A percentile compares a stretch with the other conserved stretches of the same genome.
Conservation (phyloP, 768 basidiomycete species). For the Saitozyma sp. region DNA sequence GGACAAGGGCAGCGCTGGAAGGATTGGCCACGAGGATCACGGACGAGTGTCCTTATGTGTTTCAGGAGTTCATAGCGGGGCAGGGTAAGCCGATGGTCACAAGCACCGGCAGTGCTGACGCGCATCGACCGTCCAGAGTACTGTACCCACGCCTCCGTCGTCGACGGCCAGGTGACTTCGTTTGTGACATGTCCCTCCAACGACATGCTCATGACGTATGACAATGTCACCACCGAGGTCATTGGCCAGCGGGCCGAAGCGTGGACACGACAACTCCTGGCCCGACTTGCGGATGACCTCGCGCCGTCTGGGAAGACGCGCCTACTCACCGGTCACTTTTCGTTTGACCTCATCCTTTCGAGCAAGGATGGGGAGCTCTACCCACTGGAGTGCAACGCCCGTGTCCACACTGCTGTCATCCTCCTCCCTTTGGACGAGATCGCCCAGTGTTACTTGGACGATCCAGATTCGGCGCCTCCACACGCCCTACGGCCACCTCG, state of each 20-base stretch:
- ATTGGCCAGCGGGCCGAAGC: constrained; percentile 40
- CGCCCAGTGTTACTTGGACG: constrained; percentile 29
- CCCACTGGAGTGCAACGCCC: constrained; percentile 52
- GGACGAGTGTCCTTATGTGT: constrained; percentile 47
- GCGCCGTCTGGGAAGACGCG: constrained; percentile 26
- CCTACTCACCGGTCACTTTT: constrained; percentile 48
- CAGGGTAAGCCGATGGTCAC: constrained; percentile 32
- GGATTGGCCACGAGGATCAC: constrained; percentile 33
- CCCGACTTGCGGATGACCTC: constrained; percentile 27
- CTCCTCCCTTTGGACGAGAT: constrained; percentile 37
- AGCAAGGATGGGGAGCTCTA: constrained; percentile 45
- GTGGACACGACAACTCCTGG: constrained; percentile 47
- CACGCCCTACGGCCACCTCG: constrained; percentile 23
- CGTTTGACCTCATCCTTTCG: constrained; percentile 51
- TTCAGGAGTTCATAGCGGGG: constrained; percentile 52
- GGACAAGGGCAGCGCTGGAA: constrained; percentile 31
- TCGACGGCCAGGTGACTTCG: constrained; percentile 46
- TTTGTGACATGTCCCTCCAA: constrained; percentile 51
- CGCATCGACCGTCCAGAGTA: constrained; percentile 29
- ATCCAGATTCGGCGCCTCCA: background rate
- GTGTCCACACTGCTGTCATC: constrained; percentile 51
- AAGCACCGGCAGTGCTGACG: background rate
- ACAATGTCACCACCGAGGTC: constrained; percentile 37
- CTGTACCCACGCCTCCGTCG: constrained; percentile 52
- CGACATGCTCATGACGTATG: constrained; percentile 54